phyloP scores from a whole-genome alignment of 2,329 filamentous ascomycete genomes.

The Alternaria triticina region DNA sequence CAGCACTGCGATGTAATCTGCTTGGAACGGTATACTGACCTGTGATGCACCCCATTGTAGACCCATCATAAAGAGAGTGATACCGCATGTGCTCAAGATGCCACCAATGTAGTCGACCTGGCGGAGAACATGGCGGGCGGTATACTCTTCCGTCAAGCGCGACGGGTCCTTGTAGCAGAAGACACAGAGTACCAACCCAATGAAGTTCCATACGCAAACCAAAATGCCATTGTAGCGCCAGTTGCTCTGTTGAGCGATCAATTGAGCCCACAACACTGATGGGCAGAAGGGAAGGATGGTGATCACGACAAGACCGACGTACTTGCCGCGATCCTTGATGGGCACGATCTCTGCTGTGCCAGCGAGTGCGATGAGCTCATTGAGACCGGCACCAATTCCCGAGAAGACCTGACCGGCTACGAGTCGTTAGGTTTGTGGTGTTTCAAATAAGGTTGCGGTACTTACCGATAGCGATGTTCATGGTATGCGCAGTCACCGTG shows the following conservation, averaged over 20 bases:
- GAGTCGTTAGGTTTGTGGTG: neutral
- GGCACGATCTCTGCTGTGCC: conserved; percentile 73
- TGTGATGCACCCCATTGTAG: conserved; percentile 48
- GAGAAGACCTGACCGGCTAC: conserved; percentile 56
- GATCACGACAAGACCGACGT: conserved; percentile 66
- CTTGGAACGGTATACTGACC: conserved; percentile 15
- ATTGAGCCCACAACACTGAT: conserved; percentile 66
- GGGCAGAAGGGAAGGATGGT: conserved; percentile 69
- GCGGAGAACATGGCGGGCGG: conserved; percentile 36
- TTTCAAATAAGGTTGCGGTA: neutral
- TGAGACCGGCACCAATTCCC: conserved; percentile 70
- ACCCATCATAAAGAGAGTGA: conserved; percentile 48
- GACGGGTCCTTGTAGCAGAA: conserved; percentile 53
- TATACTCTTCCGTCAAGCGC: conserved; percentile 48
- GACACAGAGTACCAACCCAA: conserved; percentile 59
- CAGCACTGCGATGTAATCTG: conserved; percentile 34
- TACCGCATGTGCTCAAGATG: conserved; percentile 36
- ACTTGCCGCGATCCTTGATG: conserved; percentile 67
- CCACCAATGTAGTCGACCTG: conserved; percentile 43
- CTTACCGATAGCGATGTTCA: conserved; percentile 42
- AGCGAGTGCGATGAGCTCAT: conserved; percentile 71
- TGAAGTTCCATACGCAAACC: conserved; percentile 59
- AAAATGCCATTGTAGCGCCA: conserved; percentile 65
- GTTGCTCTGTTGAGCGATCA: conserved; percentile 56
- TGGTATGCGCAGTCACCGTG: conserved; percentile 34